phyloP scores from a whole-genome alignment of 805 yeast species.

The Torulaspora quercuum region DNA sequence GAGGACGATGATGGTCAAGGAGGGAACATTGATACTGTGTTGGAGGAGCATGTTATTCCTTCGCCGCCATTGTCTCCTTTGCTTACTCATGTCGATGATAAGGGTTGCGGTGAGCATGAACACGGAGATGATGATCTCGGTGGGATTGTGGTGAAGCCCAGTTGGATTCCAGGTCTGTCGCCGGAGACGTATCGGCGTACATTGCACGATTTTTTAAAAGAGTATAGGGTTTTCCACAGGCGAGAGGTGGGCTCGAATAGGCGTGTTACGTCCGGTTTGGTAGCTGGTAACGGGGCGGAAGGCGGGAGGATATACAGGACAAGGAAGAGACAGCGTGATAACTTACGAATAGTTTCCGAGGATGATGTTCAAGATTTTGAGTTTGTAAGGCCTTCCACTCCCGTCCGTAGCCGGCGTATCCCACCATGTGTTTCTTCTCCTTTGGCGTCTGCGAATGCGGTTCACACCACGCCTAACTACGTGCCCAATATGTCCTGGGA shows the following conservation, averaged over 20 bases:
- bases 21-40: conserved; percentile 19
- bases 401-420: conserved; percentile 23
- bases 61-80: conserved; percentile 38
- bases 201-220: conserved; percentile 23
- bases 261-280: too few relatives aligned
- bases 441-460: conserved; percentile 32
- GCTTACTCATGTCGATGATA: conserved; percentile 1
- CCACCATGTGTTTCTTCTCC: conserved; percentile 33
- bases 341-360: too few relatives aligned
- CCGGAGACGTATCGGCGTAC: conserved; percentile 19
- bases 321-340: conserved; percentile 17
- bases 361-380: conserved; percentile 11
- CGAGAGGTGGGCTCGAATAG: too few relatives aligned
- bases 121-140: conserved; percentile 5
- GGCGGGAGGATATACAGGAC: conserved; percentile 23
- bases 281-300: too few relatives aligned
- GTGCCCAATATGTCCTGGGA: conserved; percentile 60
- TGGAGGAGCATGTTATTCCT: conserved; percentile 30
- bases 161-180: conserved; percentile 23
- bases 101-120: conserved; percentile 4
- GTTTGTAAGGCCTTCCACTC: conserved; percentile 25
- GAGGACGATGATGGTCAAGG: conserved; percentile 7
- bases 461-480: conserved; percentile 30
- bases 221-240: conserved; percentile 23
- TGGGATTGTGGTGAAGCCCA: conserved; percentile 20